Evolutionary conservation across 2,329 filamentous ascomycete genomes (phyloP).

Genomic region (Cercospora zeina): DNA sequence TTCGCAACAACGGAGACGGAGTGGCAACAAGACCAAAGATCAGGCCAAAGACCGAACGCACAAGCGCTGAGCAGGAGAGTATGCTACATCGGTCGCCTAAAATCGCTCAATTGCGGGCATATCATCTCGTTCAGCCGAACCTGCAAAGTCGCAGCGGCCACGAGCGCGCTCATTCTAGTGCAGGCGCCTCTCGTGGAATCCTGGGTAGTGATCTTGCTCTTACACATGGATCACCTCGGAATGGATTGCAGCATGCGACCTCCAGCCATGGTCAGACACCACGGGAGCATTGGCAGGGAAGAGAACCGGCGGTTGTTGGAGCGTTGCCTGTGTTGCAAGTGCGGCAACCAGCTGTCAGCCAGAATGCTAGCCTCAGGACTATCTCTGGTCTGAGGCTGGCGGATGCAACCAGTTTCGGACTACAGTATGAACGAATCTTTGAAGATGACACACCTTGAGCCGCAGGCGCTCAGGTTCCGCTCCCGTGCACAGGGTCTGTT

Average conservation of each 20-base stretch:
- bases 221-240: neutral
- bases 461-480: neutral
- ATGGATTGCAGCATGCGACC: neutral
- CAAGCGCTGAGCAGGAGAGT: neutral
- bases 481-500: neutral
- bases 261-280: neutral
- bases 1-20: neutral
- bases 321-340: neutral
- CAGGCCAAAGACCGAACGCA: neutral
- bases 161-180: neutral
- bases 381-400: slow-evolving; percentile 1
- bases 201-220: neutral
- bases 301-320: neutral
- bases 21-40: neutral
- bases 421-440: slow-evolving; percentile 1
- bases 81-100: neutral
- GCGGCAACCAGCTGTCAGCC: neutral
- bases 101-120: neutral
- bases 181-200: neutral
- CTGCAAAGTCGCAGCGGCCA: neutral
- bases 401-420: neutral
- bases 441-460: slow-evolving; percentile 3
- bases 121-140: neutral
- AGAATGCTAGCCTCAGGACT: neutral
- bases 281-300: neutral